Evolutionary conservation across 1,284 basidiomycete genomes (phyloP), one percentile per base, ranked within the genome.

Genomic region (Ustilago trichophora): DNA sequence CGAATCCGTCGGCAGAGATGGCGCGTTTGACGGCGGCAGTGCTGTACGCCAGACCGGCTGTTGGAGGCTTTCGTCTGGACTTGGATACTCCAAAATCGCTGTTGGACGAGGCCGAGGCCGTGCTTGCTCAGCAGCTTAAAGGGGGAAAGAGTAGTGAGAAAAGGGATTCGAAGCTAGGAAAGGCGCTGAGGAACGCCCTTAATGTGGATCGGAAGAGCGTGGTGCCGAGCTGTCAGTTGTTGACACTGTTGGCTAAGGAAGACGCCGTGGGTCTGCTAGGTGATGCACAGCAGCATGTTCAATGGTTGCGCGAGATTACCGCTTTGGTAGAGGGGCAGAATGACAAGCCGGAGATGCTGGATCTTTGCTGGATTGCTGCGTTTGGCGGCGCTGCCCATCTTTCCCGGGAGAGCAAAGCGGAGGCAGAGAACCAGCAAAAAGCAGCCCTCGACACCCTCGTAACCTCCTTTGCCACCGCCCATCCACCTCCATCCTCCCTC

Each of bases 311-410:
- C 5, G 18, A 34, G 25, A 42, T 62, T 5, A 32, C 36, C 9
- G n/a, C 13, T 1, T 13, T 68, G 41, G 26, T 62, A 0, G 48
- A 38, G n/a, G 49, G 21, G 1, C 32, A 45, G n/a, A 18, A 9
- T 9, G 18, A 27, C 2, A 47, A 45, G 31, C 36, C 36, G 12
- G 22, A 12, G 9, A 12, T 4, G 8, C 6, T 51, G 2, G 65
- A 68, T 26, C 5, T 62, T 10, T 62, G 58, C 43, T 68, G 65
- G 65, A 24, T 68, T 10, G 57, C 65, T 6, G 65, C 65, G 6
- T 62, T 45, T 15, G 65, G 41, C 3, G 65, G 65, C 3, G 26
- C n/a, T 13, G n/a, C 4, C 3, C 12, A 27, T 4, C 16, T 25
- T 4, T 9, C 43, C 2, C 35, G 19, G 2, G 13, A 24, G 12